Conservation (phyloP, 163 green algal species). For the Volvox carteri region DNA sequence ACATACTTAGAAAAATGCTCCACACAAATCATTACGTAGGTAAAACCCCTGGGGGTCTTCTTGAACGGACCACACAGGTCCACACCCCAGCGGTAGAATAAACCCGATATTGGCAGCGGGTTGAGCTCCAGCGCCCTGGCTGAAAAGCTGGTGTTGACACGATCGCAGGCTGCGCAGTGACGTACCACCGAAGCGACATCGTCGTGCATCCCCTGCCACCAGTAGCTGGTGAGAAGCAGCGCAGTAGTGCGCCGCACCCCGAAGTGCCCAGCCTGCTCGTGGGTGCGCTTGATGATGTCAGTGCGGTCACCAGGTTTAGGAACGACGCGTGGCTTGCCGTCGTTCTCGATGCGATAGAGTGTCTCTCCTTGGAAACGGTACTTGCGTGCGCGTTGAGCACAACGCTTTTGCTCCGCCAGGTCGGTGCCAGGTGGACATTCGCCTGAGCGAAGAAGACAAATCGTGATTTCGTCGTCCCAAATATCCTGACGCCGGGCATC, state of each 20-base stretch:
- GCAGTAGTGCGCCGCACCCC: constrained; percentile 6
- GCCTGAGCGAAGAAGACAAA: neutral
- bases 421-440: neutral
- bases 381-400: neutral
- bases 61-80: constrained; percentile 21
- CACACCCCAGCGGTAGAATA: constrained; percentile 28
- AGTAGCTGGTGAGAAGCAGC: constrained; percentile 9
- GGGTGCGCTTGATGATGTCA: neutral
- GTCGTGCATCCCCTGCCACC: neutral
- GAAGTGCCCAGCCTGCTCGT: constrained; percentile 26
- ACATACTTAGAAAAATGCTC: constrained; percentile 57
- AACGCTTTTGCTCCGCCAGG: neutral
- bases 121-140: neutral
- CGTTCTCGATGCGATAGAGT: neutral
- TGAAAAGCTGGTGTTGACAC: neutral
- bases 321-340: neutral
- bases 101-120: neutral
- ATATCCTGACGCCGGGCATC: neutral
- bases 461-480: neutral
- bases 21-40: constrained; percentile 21
- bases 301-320: neutral
- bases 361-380: neutral
- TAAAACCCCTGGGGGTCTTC: neutral
- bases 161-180: constrained; percentile 2
- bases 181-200: constrained; percentile 1